Conservation (phyloP, 2,329 filamentous ascomycete species). For the Sporothrix inflata region DNA sequence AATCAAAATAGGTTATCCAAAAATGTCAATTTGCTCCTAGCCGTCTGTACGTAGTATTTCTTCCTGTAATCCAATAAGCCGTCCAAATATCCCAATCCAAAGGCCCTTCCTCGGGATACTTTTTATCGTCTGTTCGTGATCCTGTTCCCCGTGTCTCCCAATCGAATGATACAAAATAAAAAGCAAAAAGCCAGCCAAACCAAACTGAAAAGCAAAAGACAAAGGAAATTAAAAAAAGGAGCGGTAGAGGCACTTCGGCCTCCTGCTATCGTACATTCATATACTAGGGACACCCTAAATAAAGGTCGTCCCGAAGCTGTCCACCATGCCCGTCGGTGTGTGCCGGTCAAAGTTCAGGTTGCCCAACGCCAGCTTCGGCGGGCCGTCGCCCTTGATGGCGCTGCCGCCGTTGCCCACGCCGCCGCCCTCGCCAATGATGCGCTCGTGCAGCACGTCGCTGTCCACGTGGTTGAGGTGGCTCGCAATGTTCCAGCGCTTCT, state of each 20-base stretch:
- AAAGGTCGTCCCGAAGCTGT: conserved; percentile 42
- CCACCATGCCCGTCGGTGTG: conserved; percentile 38
- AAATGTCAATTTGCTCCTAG: background rate
- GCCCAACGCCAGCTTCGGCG: conserved; percentile 18
- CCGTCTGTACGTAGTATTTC: background rate
- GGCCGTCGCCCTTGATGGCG: conserved; percentile 30
- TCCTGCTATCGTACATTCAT: background rate
- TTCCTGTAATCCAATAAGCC: background rate
- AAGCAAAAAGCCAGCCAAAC: background rate
- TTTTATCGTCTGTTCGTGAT: conserved; percentile 10
- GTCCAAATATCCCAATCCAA: background rate
- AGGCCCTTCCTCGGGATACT: background rate
- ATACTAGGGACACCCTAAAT: conserved; percentile 35
- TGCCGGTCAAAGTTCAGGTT: conserved; percentile 33
- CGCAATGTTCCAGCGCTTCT: conserved; percentile 23
- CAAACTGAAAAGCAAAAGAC: background rate
- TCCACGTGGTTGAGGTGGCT: conserved; percentile 11
- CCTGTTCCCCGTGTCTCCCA: background rate
- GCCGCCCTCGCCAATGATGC: conserved; percentile 1
- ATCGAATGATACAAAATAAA: background rate
- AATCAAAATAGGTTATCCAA: background rate
- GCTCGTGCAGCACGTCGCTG: conserved; percentile 13
- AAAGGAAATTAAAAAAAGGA: background rate
- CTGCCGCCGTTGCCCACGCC: background rate
- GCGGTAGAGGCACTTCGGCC: conserved; percentile 8